These are phyloP conservation scores for Aspergillus haitiensis DNA, from an alignment of 495 filamentous ascomycete genomes.

Conservation along the genomic window DNA sequence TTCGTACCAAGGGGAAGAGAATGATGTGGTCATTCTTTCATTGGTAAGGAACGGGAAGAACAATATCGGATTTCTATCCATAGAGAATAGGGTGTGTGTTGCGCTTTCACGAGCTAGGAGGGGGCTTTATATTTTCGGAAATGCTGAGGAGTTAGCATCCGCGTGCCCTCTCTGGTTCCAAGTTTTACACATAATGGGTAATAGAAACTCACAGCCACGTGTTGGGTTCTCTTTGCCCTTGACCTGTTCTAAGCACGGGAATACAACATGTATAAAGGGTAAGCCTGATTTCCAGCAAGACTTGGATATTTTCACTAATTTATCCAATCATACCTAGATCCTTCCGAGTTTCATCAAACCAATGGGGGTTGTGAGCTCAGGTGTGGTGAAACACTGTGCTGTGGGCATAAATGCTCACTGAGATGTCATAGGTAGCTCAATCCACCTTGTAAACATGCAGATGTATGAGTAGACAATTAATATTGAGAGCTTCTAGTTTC, in stretches of 20 bases:
- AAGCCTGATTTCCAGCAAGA: neutral
- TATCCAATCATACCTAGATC: conserved; percentile 18
- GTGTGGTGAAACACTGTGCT: conserved; percentile 38
- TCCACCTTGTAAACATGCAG: neutral
- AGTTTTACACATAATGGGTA: conserved; percentile 38
- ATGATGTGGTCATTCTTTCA: conserved; percentile 80
- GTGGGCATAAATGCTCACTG: conserved; percentile 42
- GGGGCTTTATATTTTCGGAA: conserved; percentile 88
- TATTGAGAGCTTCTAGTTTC: conserved; percentile 25
- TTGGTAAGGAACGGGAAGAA: conserved; percentile 70
- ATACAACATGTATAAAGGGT: conserved; percentile 32
- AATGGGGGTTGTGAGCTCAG: conserved; percentile 48
- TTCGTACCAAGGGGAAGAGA: conserved; percentile 94
- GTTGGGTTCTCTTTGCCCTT: conserved; percentile 42
- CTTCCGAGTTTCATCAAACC: conserved; percentile 52
- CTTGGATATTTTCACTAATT: conserved; percentile 6
- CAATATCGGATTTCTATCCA: conserved; percentile 68
- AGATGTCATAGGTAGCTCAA: conserved; percentile 42
- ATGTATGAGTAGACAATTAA: neutral
- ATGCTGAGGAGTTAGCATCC: conserved; percentile 54
- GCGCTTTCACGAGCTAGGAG: conserved; percentile 82
- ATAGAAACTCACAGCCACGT: conserved; percentile 20
- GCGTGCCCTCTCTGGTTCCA: conserved; percentile 37
- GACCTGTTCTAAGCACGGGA: conserved; percentile 42
- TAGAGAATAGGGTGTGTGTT: conserved; percentile 81